Evolutionary conservation across 148 eudicot species (phyloP).

Genomic region (Rhododendron henanense): DNA sequence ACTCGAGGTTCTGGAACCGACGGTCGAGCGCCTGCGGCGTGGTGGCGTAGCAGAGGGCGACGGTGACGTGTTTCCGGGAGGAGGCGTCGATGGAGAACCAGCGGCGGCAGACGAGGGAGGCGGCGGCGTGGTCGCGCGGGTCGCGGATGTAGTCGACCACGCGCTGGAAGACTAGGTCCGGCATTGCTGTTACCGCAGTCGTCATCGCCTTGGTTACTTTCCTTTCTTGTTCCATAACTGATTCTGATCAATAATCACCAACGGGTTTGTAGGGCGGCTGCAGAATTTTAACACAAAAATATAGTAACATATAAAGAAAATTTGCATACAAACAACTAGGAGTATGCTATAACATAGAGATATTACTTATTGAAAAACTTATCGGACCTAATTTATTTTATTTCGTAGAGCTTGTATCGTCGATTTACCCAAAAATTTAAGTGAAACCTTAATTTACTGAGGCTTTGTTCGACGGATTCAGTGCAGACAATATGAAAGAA

Average conservation of each 20-base stretch:
- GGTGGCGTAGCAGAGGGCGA: slow-evolving; percentile 72
- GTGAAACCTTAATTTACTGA: too few relatives aligned
- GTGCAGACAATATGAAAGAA: too few relatives aligned
- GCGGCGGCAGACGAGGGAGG: slow-evolving; percentile 54
- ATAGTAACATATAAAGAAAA: too few relatives aligned
- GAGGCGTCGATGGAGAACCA: slow-evolving; percentile 64
- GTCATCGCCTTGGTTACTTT: neutral
- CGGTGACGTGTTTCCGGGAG: slow-evolving; percentile 61
- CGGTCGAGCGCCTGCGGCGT: slow-evolving; percentile 51
- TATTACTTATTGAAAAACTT: too few relatives aligned
- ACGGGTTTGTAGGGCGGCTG: neutral
- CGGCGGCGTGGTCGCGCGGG: slow-evolving; percentile 50
- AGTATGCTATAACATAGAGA: too few relatives aligned
- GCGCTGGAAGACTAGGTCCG: slow-evolving; percentile 57
- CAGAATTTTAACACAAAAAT: too few relatives aligned
- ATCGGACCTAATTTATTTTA: too few relatives aligned
- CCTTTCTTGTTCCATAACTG: slow-evolving; percentile 17
- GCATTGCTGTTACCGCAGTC: slow-evolving; percentile 16
- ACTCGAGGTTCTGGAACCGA: slow-evolving; percentile 61
- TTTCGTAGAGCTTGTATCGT: too few relatives aligned
- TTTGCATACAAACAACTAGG: too few relatives aligned
- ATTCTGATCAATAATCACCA: neutral
- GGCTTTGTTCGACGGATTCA: too few relatives aligned
- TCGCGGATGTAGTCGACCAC: slow-evolving; percentile 56
- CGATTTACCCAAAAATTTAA: too few relatives aligned